Percentiles rank a stretch among this genome's conserved stretches.
phyloP scores from a whole-genome alignment of 331 rosid species.

The Malus hybrid region DNA sequence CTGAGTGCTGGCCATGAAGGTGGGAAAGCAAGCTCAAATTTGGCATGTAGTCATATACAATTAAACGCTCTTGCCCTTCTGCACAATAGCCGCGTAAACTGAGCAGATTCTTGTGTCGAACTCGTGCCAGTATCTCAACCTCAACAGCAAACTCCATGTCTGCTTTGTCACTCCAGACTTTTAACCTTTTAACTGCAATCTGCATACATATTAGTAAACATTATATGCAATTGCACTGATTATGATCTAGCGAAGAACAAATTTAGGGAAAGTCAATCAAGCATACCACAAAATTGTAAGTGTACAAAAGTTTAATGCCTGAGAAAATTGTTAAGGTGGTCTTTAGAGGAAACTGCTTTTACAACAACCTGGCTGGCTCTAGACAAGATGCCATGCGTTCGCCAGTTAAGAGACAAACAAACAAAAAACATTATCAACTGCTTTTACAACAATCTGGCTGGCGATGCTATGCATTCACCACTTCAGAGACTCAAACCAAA shows the following conservation, averaged over 20 bases:
- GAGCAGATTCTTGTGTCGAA: conserved; percentile 83
- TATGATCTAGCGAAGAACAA: background rate
- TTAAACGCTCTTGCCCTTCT: conserved; percentile 87
- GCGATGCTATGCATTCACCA: background rate
- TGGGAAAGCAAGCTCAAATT: conserved; percentile 81
- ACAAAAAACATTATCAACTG: too few relatives aligned
- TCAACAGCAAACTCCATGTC: conserved; percentile 86
- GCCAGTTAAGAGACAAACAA: too few relatives aligned
- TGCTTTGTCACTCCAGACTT: conserved; percentile 85
- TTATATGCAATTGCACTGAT: background rate
- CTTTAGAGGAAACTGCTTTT: background rate
- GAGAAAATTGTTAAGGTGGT: background rate
- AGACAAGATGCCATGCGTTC: too few relatives aligned
- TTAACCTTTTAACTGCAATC: conserved; percentile 90
- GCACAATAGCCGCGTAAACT: conserved; percentile 89
- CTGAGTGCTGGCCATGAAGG: conserved; percentile 84
- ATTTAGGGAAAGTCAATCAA: background rate
- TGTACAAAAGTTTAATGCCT: background rate
- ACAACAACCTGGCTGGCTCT: too few relatives aligned
- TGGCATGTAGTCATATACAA: conserved; percentile 76
- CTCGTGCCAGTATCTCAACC: conserved; percentile 89
- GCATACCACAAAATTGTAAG: background rate
- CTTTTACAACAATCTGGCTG: too few relatives aligned
- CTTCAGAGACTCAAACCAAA: background rate
- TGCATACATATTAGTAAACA: conserved; percentile 3